These are phyloP conservation scores for Anethum foeniculum DNA, from an alignment of 140 eudicot species.

Conservation along the genomic window DNA sequence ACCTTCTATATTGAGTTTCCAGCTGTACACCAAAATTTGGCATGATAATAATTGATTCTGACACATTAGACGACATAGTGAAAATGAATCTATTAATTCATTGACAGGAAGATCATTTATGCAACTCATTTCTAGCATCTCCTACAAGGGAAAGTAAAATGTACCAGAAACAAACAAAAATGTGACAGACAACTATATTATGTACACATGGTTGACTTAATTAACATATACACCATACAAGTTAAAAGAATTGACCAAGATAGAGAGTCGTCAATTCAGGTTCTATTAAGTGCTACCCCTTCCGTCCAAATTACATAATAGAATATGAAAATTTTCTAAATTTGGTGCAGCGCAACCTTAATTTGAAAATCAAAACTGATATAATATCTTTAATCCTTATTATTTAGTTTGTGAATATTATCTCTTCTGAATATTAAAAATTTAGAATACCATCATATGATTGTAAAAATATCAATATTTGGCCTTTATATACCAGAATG, in stretches of 20 bases:
- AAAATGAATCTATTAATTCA: not conserved
- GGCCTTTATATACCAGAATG: not conserved
- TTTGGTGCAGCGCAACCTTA: not conserved
- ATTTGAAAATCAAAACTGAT: not conserved
- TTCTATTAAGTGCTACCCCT: not conserved
- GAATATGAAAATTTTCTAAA: not conserved
- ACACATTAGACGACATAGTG: slow-evolving; percentile 7
- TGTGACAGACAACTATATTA: not conserved
- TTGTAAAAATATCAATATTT: not conserved
- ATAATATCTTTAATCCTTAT: not conserved
- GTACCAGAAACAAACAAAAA: not conserved
- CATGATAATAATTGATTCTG: slow-evolving; percentile 73
- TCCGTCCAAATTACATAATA: not conserved
- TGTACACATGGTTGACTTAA: not conserved
- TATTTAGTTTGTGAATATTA: not conserved
- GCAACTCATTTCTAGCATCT: not conserved
- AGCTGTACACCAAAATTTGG: slow-evolving; percentile 84
- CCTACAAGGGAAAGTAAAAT: not conserved
- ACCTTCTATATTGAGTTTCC: slow-evolving; percentile 83
- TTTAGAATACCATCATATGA: not conserved
- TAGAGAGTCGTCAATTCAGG: not conserved
- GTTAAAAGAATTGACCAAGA: not conserved
- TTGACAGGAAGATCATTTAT: not conserved
- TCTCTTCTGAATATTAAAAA: not conserved
- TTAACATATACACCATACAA: not conserved